Evolutionary conservation across 129 eudicot species (phyloP).

Genomic region (Apium graveolens): DNA sequence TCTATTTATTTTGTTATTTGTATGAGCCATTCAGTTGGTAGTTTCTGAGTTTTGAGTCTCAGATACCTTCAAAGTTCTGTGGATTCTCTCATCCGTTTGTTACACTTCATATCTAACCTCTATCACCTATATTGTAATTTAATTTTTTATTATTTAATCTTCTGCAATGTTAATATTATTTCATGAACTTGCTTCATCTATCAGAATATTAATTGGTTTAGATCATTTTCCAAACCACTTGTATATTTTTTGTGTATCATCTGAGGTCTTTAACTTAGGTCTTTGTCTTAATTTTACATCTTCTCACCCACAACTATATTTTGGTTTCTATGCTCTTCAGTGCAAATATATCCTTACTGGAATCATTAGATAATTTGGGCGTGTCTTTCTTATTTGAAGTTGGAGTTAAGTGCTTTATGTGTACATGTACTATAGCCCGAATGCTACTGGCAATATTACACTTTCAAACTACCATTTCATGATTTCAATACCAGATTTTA

Average conservation of each 20-base stretch:
- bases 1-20: neutral
- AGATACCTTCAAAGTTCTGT: neutral
- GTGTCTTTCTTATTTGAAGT: conserved; percentile 7
- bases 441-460: no score
- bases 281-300: neutral
- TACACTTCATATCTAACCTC: neutral
- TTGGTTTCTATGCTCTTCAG: neutral
- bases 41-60: neutral
- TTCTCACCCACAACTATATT: neutral
- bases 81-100: neutral
- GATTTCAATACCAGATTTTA: no score
- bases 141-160: neutral
- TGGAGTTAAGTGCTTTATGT: no score
- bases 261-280: neutral
- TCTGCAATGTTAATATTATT: neutral
- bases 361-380: neutral
- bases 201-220: neutral
- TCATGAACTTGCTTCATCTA: neutral
- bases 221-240: neutral
- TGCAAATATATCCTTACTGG: neutral
- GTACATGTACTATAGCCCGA: no score
- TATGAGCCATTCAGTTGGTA: neutral
- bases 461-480: no score
- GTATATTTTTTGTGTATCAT: neutral
- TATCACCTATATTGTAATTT: neutral